These are phyloP conservation scores for Aureobasidium sp. DNA, from an alignment of 2,329 filamentous ascomycete genomes.

Conservation along the genomic window DNA sequence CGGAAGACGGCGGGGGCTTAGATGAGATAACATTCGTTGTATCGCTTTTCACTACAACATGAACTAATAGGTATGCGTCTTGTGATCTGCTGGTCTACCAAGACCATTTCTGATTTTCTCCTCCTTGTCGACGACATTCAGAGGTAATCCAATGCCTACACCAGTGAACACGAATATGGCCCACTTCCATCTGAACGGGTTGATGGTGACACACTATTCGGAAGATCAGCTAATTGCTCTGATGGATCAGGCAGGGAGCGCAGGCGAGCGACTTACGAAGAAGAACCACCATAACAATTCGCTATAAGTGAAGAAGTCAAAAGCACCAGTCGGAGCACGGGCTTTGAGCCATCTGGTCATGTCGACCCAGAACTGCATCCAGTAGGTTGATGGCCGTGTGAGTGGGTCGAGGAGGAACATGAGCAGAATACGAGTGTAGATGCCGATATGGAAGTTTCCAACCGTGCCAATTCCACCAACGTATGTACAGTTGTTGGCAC, in stretches of 20 bases:
- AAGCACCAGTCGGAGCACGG: slow-evolving; percentile 63
- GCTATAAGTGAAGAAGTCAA: slow-evolving; percentile 85
- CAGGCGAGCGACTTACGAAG: slow-evolving; percentile 48
- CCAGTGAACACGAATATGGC: slow-evolving; percentile 75
- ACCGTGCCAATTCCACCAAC: slow-evolving; percentile 73
- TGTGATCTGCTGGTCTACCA: slow-evolving; percentile 29
- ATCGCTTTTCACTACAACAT: neutral
- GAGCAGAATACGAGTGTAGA: slow-evolving; percentile 76
- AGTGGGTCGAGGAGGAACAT: slow-evolving; percentile 81
- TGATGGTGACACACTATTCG: slow-evolving; percentile 49
- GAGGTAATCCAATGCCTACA: slow-evolving; percentile 59
- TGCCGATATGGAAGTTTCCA: slow-evolving; percentile 83
- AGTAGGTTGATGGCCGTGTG: slow-evolving; percentile 60
- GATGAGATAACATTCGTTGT: too few species aligned
- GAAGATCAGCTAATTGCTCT: neutral
- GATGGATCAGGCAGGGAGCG: neutral
- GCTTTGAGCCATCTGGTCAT: slow-evolving; percentile 68
- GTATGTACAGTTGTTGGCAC: slow-evolving; percentile 79
- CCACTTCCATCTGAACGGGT: slow-evolving; percentile 90
- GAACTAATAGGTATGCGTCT: slow-evolving; percentile 15
- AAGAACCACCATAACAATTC: slow-evolving; percentile 81
- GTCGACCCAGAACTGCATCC: slow-evolving; percentile 84
- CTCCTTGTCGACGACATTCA: slow-evolving; percentile 60
- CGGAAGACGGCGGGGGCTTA: too few species aligned
- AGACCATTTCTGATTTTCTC: slow-evolving; percentile 51